These are phyloP conservation scores for Penicillium sp. DNA, from an alignment of 2,329 filamentous ascomycete genomes.

Conservation along the genomic window DNA sequence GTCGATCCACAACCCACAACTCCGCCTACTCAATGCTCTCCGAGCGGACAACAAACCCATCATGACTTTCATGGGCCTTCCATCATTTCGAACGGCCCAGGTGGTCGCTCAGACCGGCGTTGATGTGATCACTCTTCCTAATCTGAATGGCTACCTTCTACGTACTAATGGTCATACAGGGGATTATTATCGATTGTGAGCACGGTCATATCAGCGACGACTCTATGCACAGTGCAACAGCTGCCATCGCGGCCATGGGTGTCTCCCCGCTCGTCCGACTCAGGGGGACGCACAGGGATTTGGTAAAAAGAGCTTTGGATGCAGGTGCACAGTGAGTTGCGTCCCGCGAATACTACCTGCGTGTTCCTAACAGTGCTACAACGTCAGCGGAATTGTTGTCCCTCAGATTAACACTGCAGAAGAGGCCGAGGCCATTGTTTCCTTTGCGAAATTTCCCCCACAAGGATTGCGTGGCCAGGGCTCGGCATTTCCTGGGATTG, in stretches of 20 bases:
- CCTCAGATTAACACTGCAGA: slow-evolving; percentile 55
- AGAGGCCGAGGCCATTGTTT: slow-evolving; percentile 35
- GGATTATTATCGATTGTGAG: slow-evolving; percentile 27
- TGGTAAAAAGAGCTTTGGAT: slow-evolving; percentile 33
- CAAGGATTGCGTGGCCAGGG: slow-evolving; percentile 33
- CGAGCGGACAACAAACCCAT: slow-evolving; percentile 20
- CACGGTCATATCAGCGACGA: slow-evolving; percentile 32
- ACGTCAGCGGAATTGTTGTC: slow-evolving; percentile 54
- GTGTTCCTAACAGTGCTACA: too few relatives aligned
- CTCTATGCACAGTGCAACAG: slow-evolving; percentile 27
- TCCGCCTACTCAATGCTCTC: slow-evolving; percentile 22
- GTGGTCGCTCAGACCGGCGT: slow-evolving; percentile 25
- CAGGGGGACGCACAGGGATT: slow-evolving; percentile 22
- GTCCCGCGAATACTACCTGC: too few relatives aligned
- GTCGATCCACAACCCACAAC: slow-evolving; percentile 13
- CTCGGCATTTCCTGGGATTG: slow-evolving; percentile 28
- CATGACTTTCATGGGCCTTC: slow-evolving; percentile 25
- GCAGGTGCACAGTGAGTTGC: slow-evolving; percentile 28
- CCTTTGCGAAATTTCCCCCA: slow-evolving; percentile 32
- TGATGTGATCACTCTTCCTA: slow-evolving; percentile 13
- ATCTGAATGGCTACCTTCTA: not conserved
- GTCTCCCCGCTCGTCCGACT: slow-evolving; percentile 31
- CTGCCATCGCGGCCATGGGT: slow-evolving; percentile 27
- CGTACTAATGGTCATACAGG: not conserved
- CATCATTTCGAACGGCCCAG: slow-evolving; percentile 25